These are phyloP conservation scores for Colletotrichum cordylinicola DNA, from an alignment of 2,329 filamentous ascomycete species.

Conservation along the genomic window DNA sequence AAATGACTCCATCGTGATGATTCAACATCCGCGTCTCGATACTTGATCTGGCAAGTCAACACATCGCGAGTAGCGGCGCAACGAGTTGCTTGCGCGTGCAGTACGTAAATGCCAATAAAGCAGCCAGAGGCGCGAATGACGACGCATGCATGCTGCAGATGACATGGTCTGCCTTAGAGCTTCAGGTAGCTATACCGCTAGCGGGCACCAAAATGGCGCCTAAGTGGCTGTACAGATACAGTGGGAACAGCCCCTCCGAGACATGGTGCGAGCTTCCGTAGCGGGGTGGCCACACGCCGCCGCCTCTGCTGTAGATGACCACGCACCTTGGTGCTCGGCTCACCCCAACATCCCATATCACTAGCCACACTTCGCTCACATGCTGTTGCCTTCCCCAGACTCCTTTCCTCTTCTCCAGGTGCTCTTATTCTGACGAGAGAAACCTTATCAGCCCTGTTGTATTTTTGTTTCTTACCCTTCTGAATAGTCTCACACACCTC, in stretches of 20 bases:
- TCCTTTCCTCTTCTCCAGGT: background rate
- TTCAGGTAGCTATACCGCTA: constrained; percentile 13
- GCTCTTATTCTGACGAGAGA: background rate
- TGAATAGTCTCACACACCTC: background rate
- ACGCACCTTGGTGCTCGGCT: background rate
- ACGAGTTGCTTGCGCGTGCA: constrained; percentile 21
- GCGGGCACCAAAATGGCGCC: background rate
- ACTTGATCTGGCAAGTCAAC: background rate
- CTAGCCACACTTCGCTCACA: constrained; percentile 19
- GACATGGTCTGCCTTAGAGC: constrained; percentile 10
- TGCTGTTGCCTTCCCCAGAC: background rate
- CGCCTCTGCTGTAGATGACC: background rate
- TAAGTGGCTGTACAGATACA: constrained; percentile 14
- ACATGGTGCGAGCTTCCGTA: constrained; percentile 18
- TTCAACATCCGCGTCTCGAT: background rate
- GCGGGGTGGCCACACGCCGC: constrained; percentile 15
- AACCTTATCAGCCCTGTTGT: background rate
- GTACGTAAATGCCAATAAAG: background rate
- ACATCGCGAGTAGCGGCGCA: background rate
- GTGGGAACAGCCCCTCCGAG: constrained; percentile 15
- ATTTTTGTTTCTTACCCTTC: background rate
- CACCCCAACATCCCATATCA: constrained; percentile 7
- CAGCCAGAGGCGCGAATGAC: constrained; percentile 10
- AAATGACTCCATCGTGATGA: background rate
- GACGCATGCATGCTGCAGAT: constrained; percentile 23